Evolutionary conservation across 345 rosid species (phyloP).

Genomic region (Excoecaria agallocha): DNA sequence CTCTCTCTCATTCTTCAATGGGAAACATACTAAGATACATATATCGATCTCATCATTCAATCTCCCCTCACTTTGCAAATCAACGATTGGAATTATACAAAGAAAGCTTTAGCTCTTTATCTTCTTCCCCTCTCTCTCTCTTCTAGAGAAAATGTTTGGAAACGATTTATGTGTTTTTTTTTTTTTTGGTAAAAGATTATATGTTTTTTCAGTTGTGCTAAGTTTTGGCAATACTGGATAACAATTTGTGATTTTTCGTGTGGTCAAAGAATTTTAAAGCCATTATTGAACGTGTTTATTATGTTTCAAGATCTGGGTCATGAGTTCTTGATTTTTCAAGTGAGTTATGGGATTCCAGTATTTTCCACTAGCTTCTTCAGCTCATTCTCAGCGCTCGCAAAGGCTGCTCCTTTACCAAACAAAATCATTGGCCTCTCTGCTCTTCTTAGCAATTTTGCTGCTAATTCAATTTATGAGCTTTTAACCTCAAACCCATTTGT

Average conservation of each 20-base stretch:
- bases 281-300: conserved; percentile 13
- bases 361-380: conserved; percentile 64
- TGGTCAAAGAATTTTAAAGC: background rate
- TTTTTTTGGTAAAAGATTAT: too few relatives aligned
- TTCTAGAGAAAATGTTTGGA: background rate
- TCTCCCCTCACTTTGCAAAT: too few relatives aligned
- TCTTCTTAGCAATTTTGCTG: conserved; percentile 53
- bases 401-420: conserved; percentile 94
- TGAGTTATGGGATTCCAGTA: conserved; percentile 65
- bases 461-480: conserved; percentile 56
- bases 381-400: conserved; percentile 71
- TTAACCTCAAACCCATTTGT: conserved; percentile 6
- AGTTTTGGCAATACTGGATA: background rate
- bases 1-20: too few relatives aligned
- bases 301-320: conserved; percentile 22
- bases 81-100: background rate
- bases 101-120: background rate
- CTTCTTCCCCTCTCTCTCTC: background rate
- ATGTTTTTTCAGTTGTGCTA: too few relatives aligned
- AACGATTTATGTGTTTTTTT: background rate
- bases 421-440: conserved; percentile 89
- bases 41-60: too few relatives aligned
- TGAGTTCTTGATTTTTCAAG: conserved; percentile 13
- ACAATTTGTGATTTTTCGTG: background rate
- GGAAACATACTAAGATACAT: too few relatives aligned